A percentile compares a stretch with the other conserved stretches of the same genome.
Evolutionary conservation across 169 alveolate species (phyloP).

Genomic region (Cryptosporidium sp.): DNA sequence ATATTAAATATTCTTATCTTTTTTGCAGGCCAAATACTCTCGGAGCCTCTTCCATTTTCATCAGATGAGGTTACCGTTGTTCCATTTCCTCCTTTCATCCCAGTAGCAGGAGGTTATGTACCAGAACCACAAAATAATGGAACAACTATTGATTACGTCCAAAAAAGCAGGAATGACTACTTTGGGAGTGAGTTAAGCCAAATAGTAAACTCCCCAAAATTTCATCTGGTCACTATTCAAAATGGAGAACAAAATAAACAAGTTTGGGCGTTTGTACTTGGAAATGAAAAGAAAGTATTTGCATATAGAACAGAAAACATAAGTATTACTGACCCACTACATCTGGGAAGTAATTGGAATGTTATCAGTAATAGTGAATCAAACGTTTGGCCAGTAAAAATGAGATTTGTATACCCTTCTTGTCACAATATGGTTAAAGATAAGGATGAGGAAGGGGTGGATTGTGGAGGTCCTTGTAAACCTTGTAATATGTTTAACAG

Average conservation of each 20-base stretch:
- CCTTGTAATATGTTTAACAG: slow-evolving; percentile 77
- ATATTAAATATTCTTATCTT: background rate
- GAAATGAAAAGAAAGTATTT: slow-evolving; percentile 44
- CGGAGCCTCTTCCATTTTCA: slow-evolving; percentile 67
- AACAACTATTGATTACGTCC: slow-evolving; percentile 50
- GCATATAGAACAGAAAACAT: slow-evolving; percentile 50
- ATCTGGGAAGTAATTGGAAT: slow-evolving; percentile 54
- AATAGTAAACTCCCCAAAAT: slow-evolving; percentile 20
- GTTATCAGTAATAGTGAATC: slow-evolving; percentile 11
- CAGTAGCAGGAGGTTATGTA: slow-evolving; percentile 64
- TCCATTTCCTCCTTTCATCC: slow-evolving; percentile 67
- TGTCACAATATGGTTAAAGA: slow-evolving; percentile 81
- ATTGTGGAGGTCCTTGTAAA: slow-evolving; percentile 84
- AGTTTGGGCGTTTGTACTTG: slow-evolving; percentile 65
- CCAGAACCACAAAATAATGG: slow-evolving; percentile 3
- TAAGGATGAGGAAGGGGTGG: slow-evolving; percentile 83
- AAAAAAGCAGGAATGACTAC: slow-evolving; percentile 55
- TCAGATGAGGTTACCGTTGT: slow-evolving; percentile 58
- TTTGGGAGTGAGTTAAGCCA: slow-evolving; percentile 31
- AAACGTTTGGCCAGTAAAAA: slow-evolving; percentile 18
- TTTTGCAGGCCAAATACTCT: background rate
- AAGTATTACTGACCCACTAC: slow-evolving; percentile 44
- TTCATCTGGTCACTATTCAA: slow-evolving; percentile 6
- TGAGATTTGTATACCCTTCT: slow-evolving; percentile 76
- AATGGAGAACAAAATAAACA: slow-evolving; percentile 27